phyloP scores from a whole-genome alignment of 768 basidiomycete genomes.

The Lepiota venenata region DNA sequence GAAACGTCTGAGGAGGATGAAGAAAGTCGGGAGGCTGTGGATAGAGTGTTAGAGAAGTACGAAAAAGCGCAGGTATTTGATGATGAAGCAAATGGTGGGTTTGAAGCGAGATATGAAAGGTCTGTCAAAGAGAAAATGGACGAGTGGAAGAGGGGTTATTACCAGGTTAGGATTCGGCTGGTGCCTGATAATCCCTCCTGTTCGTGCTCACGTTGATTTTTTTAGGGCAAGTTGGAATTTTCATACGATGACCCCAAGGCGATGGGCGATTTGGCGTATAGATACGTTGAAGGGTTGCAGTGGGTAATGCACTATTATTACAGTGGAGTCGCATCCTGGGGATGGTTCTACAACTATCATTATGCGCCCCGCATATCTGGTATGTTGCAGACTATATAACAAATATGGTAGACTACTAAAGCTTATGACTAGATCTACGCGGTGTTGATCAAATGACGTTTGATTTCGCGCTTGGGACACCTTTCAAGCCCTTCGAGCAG shows the following conservation, averaged over 20 bases:
- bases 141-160: slow-evolving; percentile 90
- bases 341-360: slow-evolving; percentile 99
- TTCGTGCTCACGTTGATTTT: not conserved
- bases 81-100: slow-evolving; percentile 67
- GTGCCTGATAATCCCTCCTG: not conserved
- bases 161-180: slow-evolving; percentile 53
- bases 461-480: slow-evolving; percentile 79
- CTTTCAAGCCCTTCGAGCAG: slow-evolving; percentile 93
- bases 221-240: slow-evolving; percentile 83
- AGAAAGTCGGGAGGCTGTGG: slow-evolving; percentile 70
- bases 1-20: slow-evolving; percentile 51
- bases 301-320: slow-evolving; percentile 99
- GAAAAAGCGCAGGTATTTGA: slow-evolving; percentile 76
- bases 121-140: slow-evolving; percentile 81
- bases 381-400: slow-evolving; percentile 27
- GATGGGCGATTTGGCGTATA: slow-evolving; percentile 68
- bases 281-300: slow-evolving; percentile 92
- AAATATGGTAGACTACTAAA: slow-evolving; percentile 3
- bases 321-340: slow-evolving; percentile 94
- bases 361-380: slow-evolving; percentile 97
- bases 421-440: slow-evolving; percentile 39
- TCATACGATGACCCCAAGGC: slow-evolving; percentile 65
- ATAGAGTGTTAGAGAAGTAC: slow-evolving; percentile 85
- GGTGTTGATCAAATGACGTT: slow-evolving; percentile 84
- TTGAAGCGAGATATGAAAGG: slow-evolving; percentile 76